Percentiles rank a stretch among this genome's conserved stretches.
phyloP scores from a whole-genome alignment of 2,329 filamentous ascomycete species.

The Albophoma yamanashiensis region DNA sequence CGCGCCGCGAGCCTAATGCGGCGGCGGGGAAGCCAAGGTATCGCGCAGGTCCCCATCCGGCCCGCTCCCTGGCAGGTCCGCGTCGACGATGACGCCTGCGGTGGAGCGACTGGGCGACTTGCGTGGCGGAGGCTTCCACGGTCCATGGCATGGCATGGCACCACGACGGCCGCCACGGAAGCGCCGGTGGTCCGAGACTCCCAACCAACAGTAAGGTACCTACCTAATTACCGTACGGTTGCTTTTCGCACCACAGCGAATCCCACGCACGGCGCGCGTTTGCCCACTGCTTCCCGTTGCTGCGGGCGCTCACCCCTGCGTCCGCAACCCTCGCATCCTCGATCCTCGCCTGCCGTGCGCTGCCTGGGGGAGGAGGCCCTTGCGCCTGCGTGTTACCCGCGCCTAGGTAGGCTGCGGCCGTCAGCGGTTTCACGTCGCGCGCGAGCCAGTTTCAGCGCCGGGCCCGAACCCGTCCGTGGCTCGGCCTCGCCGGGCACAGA shows the following conservation, averaged over 20 bases:
- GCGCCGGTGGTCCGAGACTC: too few relatives aligned
- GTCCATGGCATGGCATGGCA: too few relatives aligned
- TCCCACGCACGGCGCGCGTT: too few relatives aligned
- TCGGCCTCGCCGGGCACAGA: not conserved
- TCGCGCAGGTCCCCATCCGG: not conserved
- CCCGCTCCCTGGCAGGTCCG: not conserved
- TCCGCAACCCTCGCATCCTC: too few relatives aligned
- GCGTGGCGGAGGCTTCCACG: not conserved
- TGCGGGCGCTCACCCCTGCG: too few relatives aligned
- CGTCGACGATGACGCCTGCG: not conserved
- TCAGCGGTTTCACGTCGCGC: not conserved
- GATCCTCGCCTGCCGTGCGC: not conserved
- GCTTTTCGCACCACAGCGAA: too few relatives aligned
- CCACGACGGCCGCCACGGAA: too few relatives aligned
- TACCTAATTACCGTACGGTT: too few relatives aligned
- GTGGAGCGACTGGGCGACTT: not conserved
- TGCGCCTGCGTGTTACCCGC: not conserved
- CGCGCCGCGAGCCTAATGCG: not conserved
- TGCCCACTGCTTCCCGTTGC: too few relatives aligned
- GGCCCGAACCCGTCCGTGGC: not conserved
- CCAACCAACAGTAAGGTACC: too few relatives aligned
- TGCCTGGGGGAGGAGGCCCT: not conserved
- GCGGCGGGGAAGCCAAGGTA: not conserved
- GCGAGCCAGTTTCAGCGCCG: not conserved
- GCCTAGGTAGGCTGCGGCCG: not conserved